These are phyloP conservation scores for Morella rubra DNA, from an alignment of 306 rosid species.

Conservation along the genomic window DNA sequence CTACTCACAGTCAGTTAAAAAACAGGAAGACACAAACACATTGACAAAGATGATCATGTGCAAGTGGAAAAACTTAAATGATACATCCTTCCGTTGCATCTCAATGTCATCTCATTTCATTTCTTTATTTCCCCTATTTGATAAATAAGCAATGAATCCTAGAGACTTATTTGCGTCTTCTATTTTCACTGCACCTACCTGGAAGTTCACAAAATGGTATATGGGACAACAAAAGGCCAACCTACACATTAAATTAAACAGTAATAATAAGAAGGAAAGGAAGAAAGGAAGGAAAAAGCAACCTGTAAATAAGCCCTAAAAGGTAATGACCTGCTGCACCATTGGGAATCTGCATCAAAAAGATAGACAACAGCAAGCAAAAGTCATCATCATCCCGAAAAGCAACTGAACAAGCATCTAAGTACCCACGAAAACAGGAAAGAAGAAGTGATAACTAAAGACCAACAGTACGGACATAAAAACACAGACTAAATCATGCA, in stretches of 20 bases:
- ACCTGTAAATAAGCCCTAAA: conserved; percentile 95
- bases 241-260: conserved; percentile 1
- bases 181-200: neutral
- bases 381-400: conserved; percentile 21
- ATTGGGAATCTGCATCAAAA: conserved; percentile 77
- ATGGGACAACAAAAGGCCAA: neutral
- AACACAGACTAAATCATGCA: neutral
- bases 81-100: too few relatives aligned
- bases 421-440: neutral
- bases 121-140: neutral
- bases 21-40: neutral
- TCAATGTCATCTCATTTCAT: neutral
- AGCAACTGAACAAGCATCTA: conserved; percentile 2
- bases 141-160: neutral
- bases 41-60: too few relatives aligned
- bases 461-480: neutral
- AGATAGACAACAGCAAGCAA: conserved; percentile 21
- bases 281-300: conserved; percentile 19
- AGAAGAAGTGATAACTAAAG: neutral
- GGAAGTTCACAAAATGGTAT: neutral
- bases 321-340: conserved; percentile 99
- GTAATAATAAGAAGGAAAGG: neutral
- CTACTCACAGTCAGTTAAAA: neutral
- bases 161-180: neutral
- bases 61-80: too few relatives aligned